A percentile compares a stretch with the other conserved stretches of the same genome.
Evolutionary conservation across 345 rosid species (phyloP).

Genomic region (Brassica cretica): DNA sequence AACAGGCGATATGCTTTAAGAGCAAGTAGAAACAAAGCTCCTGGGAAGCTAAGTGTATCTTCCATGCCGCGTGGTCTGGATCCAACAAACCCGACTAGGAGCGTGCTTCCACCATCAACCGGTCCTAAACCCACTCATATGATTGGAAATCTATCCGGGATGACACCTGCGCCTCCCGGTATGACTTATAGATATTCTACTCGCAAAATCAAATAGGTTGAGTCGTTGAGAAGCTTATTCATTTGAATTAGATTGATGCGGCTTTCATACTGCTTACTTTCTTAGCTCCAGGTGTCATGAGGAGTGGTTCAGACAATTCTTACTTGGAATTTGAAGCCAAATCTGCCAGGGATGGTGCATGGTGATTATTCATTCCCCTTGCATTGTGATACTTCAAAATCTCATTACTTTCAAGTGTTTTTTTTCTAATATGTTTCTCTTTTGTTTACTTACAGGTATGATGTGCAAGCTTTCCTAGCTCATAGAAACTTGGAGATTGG

Average conservation of each 20-base stretch:
- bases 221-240: slow-evolving; percentile 5
- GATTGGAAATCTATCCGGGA: slow-evolving; percentile 42
- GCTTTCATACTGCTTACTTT: slow-evolving; percentile 7
- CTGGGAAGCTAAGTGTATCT: slow-evolving; percentile 76
- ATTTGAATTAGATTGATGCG: not conserved
- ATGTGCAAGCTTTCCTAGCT: slow-evolving; percentile 71
- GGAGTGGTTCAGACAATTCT: slow-evolving; percentile 59
- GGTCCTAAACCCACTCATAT: slow-evolving; percentile 52
- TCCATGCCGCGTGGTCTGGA: slow-evolving; percentile 63
- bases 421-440: slow-evolving; percentile 3
- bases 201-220: slow-evolving; percentile 1
- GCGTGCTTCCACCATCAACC: slow-evolving; percentile 59
- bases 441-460: slow-evolving; percentile 61
- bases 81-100: slow-evolving; percentile 56
- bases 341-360: slow-evolving; percentile 97
- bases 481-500: slow-evolving; percentile 73
- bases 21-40: slow-evolving; percentile 76
- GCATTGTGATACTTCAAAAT: slow-evolving; percentile 10
- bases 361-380: slow-evolving; percentile 50
- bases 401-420: not conserved
- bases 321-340: slow-evolving; percentile 94
- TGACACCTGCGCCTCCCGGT: slow-evolving; percentile 63
- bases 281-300: slow-evolving; percentile 55
- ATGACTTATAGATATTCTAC: slow-evolving; percentile 15
- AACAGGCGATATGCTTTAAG: slow-evolving; percentile 93